A percentile compares a stretch with the other conserved stretches of the same genome.
These are phyloP conservation scores for Fulvia fulva DNA, from an alignment of 2,329 filamentous ascomycete species.

Conservation along the genomic window DNA sequence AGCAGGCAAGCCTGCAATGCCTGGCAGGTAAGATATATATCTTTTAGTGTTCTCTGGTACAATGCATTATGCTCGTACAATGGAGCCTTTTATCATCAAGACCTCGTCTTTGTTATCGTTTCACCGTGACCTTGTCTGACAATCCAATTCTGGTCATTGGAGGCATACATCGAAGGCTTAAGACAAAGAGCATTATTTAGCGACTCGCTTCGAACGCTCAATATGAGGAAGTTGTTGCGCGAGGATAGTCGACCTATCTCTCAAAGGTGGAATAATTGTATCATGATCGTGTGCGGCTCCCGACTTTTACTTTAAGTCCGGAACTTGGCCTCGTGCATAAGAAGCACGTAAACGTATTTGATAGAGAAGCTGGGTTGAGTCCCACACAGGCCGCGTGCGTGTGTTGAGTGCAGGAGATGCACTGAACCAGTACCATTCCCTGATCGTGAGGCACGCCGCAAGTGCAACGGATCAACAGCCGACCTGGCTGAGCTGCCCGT, in stretches of 20 bases:
- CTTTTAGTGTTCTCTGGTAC: slow-evolving; percentile 10
- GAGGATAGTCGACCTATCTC: neutral
- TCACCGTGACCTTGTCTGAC: slow-evolving; percentile 1
- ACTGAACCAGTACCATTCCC: slow-evolving; percentile 58
- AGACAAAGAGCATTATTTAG: neutral
- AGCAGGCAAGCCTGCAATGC: neutral
- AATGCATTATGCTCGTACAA: slow-evolving; percentile 16
- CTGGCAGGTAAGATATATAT: slow-evolving; percentile 7
- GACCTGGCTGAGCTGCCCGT: slow-evolving; percentile 1
- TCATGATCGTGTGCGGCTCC: slow-evolving; percentile 6
- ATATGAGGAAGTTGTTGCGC: neutral
- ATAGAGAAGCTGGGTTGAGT: slow-evolving; percentile 45
- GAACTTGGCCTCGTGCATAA: slow-evolving; percentile 40
- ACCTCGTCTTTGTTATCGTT: slow-evolving; percentile 1
- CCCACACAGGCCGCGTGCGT: slow-evolving; percentile 58
- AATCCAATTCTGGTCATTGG: slow-evolving; percentile 6
- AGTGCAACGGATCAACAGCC: slow-evolving; percentile 49
- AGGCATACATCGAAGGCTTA: neutral
- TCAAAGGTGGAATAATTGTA: neutral
- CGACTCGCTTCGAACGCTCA: slow-evolving; percentile 10
- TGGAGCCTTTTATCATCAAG: slow-evolving; percentile 11
- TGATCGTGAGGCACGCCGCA: slow-evolving; percentile 54
- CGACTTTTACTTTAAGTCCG: slow-evolving; percentile 4
- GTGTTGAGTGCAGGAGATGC: slow-evolving; percentile 61
- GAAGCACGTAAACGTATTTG: slow-evolving; percentile 47